Percentiles rank a stretch among this genome's conserved stretches.
These are phyloP conservation scores for Cyberlindnera mrakii DNA, from an alignment of 805 yeast genomes.

Conservation along the genomic window DNA sequence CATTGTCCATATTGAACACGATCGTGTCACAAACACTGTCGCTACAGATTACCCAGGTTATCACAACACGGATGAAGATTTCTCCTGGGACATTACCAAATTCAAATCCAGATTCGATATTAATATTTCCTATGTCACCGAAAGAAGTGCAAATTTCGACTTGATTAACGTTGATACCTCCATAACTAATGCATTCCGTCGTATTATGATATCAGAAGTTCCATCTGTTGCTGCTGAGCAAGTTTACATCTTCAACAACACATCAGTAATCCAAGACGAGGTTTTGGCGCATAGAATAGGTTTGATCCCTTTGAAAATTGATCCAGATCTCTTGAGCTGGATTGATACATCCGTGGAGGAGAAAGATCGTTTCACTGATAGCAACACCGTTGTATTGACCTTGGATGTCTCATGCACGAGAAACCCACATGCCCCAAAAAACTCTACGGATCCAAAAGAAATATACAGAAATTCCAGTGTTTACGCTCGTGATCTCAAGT, in stretches of 20 bases:
- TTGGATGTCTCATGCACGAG: constrained; percentile 79
- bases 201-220: constrained; percentile 95
- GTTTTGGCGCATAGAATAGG: constrained; percentile 95
- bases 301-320: constrained; percentile 80
- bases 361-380: constrained; percentile 72
- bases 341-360: constrained; percentile 60
- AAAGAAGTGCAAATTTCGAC: constrained; percentile 80
- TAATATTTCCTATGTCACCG: constrained; percentile 56
- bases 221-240: constrained; percentile 95
- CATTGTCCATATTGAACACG: constrained; percentile 81
- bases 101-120: constrained; percentile 67
- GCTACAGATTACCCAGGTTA: constrained; percentile 93
- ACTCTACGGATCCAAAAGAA: constrained; percentile 74
- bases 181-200: constrained; percentile 91
- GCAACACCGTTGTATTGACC: constrained; percentile 80
- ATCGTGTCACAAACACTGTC: constrained; percentile 84
- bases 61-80: constrained; percentile 49
- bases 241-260: constrained; percentile 85
- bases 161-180: constrained; percentile 84
- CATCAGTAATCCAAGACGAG: constrained; percentile 96
- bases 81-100: constrained; percentile 78
- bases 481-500: constrained; percentile 83
- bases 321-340: constrained; percentile 88
- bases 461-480: constrained; percentile 79
- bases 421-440: constrained; percentile 77